Conservation (phyloP, 306 rosid species). For the Canavalia ensiformis region DNA sequence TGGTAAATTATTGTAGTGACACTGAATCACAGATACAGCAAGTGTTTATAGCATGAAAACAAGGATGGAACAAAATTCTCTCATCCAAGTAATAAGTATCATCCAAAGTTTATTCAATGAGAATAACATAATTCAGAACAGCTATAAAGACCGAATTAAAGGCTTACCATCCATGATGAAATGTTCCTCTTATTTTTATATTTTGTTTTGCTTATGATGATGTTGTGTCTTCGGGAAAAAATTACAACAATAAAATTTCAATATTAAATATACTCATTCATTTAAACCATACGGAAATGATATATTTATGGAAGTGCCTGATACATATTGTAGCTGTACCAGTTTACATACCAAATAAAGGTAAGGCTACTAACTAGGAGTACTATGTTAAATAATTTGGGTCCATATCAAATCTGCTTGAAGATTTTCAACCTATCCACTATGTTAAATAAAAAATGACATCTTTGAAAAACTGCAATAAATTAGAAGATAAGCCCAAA, state of each 20-base stretch:
- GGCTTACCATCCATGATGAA: slow-evolving; percentile 8
- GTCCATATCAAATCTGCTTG: not conserved
- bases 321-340: slow-evolving; percentile 12
- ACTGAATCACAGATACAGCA: not conserved
- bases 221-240: not conserved
- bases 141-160: not conserved
- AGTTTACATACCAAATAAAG: slow-evolving; percentile 4
- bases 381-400: not conserved
- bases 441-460: slow-evolving; percentile 13
- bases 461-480: not conserved
- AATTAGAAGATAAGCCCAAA: slow-evolving; percentile 28
- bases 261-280: slow-evolving; percentile 12
- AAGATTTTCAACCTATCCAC: not conserved
- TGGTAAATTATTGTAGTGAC: slow-evolving; percentile 15
- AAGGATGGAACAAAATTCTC: slow-evolving; percentile 4
- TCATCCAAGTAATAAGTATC: slow-evolving; percentile 33
- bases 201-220: not conserved
- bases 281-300: slow-evolving; percentile 18
- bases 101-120: slow-evolving; percentile 16
- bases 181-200: not conserved
- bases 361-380: slow-evolving; percentile 31
- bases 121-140: slow-evolving; percentile 7
- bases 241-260: slow-evolving; percentile 18
- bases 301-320: slow-evolving; percentile 3
- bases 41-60: not conserved